phyloP scores from a whole-genome alignment of 2,329 filamentous ascomycete genomes.

The Hirsutella thompsonii region DNA sequence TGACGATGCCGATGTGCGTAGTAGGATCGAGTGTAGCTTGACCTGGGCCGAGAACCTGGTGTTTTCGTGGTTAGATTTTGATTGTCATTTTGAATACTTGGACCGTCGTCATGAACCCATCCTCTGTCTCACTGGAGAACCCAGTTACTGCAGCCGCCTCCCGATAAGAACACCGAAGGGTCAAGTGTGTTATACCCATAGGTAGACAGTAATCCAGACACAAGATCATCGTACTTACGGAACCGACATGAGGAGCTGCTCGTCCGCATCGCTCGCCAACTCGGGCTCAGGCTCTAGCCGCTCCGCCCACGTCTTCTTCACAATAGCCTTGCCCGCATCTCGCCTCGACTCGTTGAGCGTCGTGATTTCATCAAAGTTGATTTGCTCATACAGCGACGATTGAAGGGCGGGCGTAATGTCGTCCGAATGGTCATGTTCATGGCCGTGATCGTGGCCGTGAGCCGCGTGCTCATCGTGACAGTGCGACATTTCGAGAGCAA shows the following conservation, averaged over 20 bases:
- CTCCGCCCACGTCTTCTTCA: constrained; percentile 87
- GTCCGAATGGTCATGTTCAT: constrained; percentile 75
- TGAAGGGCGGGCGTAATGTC: constrained; percentile 88
- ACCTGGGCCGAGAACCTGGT: constrained; percentile 82
- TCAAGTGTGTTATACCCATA: no score
- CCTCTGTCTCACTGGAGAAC: no score
- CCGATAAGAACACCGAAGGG: not conserved
- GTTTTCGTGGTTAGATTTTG: no score
- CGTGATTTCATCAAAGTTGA: constrained; percentile 73
- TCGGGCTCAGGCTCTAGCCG: constrained; percentile 59
- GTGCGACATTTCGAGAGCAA: constrained; percentile 23
- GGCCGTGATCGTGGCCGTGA: constrained; percentile 40
- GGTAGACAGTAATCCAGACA: no score
- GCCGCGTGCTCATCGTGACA: constrained; percentile 33
- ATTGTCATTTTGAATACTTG: no score
- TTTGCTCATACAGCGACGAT: constrained; percentile 80
- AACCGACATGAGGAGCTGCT: constrained; percentile 85
- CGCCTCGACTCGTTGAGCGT: constrained; percentile 71
- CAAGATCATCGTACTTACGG: constrained; percentile 69
- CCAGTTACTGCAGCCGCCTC: no score
- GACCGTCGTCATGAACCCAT: no score
- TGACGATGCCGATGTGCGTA: constrained; percentile 61
- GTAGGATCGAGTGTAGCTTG: constrained; percentile 77
- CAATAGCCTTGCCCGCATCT: constrained; percentile 58
- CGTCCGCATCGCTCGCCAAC: constrained; percentile 75